A percentile compares a stretch with the other conserved stretches of the same genome.
phyloP scores from a whole-genome alignment of 257 asterid species.

The Handroanthus guayacan region DNA sequence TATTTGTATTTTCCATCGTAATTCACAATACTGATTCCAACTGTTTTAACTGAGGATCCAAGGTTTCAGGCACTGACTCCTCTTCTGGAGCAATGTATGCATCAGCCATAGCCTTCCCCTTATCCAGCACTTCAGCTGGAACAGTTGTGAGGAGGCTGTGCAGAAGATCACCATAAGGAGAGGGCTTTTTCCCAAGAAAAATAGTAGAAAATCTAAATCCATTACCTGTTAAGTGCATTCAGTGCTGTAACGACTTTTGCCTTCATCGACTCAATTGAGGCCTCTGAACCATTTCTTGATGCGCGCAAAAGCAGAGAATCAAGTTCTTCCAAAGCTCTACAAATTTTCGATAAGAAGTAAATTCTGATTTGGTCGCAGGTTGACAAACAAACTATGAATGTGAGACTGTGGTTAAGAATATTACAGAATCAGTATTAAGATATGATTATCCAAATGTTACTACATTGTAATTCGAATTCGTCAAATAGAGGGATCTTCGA shows the following conservation, averaged over 20 bases:
- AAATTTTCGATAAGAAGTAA: neutral
- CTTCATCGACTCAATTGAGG: constrained; percentile 74
- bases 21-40: constrained; percentile 70
- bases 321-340: constrained; percentile 93
- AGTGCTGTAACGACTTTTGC: constrained; percentile 56
- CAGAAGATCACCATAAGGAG: neutral
- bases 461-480: no score
- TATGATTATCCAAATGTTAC: no score
- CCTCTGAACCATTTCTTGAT: constrained; percentile 69
- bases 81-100: constrained; percentile 62
- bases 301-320: constrained; percentile 89
- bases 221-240: constrained; percentile 77
- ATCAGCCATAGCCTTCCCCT: constrained; percentile 87
- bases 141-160: constrained; percentile 81
- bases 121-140: constrained; percentile 78
- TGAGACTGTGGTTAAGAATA: no score
- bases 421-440: no score
- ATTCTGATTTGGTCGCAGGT: neutral
- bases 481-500: no score
- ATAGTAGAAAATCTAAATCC: neutral
- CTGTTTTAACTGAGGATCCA: constrained; percentile 69
- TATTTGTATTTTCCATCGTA: no score
- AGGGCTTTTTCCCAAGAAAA: neutral
- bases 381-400: neutral
- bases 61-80: constrained; percentile 39